Conservation (phyloP, 768 basidiomycete species). For the Pulveroboletus frians region DNA sequence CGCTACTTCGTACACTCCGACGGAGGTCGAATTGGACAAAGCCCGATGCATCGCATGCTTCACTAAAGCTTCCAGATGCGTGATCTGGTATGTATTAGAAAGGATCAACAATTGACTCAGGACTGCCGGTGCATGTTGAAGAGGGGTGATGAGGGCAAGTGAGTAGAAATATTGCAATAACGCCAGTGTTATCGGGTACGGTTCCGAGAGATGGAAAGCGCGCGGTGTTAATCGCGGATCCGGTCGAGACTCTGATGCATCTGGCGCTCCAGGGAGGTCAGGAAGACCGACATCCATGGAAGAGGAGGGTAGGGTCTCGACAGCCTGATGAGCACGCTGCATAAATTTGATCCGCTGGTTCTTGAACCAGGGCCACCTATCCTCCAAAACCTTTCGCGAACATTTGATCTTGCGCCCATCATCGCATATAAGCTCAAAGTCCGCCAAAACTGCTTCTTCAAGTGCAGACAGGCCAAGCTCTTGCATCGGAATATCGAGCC, state of each 20-base stretch:
- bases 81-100: constrained; percentile 74
- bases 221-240: constrained; percentile 82
- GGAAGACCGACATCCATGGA: constrained; percentile 61
- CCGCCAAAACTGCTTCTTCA: constrained; percentile 74
- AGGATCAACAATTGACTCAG: constrained; percentile 83
- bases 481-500: constrained; percentile 67
- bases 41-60: constrained; percentile 93
- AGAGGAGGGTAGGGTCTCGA: constrained; percentile 56
- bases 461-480: constrained; percentile 80
- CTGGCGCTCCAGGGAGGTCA: constrained; percentile 49
- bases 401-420: constrained; percentile 81
- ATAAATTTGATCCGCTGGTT: constrained; percentile 59
- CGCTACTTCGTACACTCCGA: constrained; percentile 92
- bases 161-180: constrained; percentile 94
- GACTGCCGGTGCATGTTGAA: constrained; percentile 88
- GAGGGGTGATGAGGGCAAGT: constrained; percentile 75
- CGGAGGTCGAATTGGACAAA: constrained; percentile 77
- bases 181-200: constrained; percentile 84
- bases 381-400: constrained; percentile 78
- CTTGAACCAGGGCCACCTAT: constrained; percentile 95
- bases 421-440: constrained; percentile 91
- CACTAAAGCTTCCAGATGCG: constrained; percentile 72
- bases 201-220: constrained; percentile 76
- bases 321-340: constrained; percentile 48
- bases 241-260: constrained; percentile 47